These are phyloP conservation scores for Stropharia rugosoannulata DNA, from an alignment of 768 basidiomycete species.

Conservation along the genomic window DNA sequence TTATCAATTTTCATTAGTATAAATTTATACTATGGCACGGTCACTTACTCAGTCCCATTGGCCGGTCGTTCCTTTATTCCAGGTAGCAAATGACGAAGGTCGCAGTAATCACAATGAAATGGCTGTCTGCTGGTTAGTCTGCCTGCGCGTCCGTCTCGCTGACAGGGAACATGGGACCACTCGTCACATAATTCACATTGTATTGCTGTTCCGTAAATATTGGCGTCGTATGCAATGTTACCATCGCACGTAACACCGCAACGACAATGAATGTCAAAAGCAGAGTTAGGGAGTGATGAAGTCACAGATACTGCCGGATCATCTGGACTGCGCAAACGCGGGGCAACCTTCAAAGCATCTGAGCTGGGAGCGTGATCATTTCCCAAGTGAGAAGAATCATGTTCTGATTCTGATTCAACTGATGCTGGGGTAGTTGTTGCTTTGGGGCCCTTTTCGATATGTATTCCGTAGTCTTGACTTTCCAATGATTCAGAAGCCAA, in stretches of 20 bases:
- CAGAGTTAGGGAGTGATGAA: constrained; percentile 7
- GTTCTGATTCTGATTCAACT: neutral
- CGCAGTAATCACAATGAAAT: constrained; percentile 12
- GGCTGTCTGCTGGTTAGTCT: neutral
- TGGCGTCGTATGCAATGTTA: constrained; percentile 8
- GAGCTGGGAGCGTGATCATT: too few species aligned
- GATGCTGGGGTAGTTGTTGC: neutral
- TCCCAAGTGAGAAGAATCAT: too few species aligned
- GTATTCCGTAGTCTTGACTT: neutral
- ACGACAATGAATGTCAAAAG: constrained; percentile 9
- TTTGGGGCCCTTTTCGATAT: neutral
- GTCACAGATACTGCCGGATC: neutral
- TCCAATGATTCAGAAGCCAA: too few species aligned
- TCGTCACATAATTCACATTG: constrained; percentile 8
- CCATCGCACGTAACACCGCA: constrained; percentile 14
- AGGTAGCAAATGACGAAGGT: neutral
- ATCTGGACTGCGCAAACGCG: too few species aligned
- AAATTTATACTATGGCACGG: too few species aligned
- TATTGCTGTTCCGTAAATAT: constrained; percentile 5
- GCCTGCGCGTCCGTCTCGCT: constrained; percentile 6
- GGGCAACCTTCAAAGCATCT: too few species aligned
- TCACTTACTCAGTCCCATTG: too few species aligned
- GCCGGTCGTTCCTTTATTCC: too few species aligned
- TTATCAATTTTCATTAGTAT: too few species aligned
- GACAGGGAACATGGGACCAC: constrained; percentile 13